A percentile compares a stretch with the other conserved stretches of the same genome.
Evolutionary conservation across 108 stramenopile species (phyloP).

Genomic region (Skeletonema marinoi): DNA sequence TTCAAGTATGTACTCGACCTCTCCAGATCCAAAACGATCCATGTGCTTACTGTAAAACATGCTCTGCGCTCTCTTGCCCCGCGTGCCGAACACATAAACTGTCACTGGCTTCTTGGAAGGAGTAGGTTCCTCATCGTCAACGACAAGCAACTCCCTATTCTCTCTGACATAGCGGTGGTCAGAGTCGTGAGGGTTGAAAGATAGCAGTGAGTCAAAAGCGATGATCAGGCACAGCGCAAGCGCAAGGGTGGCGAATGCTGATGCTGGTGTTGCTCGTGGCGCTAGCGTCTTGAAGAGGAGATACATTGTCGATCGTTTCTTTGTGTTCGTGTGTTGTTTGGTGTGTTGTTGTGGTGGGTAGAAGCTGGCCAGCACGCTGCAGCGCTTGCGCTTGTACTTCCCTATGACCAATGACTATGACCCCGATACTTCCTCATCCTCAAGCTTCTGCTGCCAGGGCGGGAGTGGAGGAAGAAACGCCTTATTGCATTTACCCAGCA

Average conservation of each 20-base stretch:
- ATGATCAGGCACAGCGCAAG: not conserved
- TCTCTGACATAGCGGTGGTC: not conserved
- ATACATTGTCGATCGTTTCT: too few species aligned
- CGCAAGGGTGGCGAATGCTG: not conserved
- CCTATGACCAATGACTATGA: too few species aligned
- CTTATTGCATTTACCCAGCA: too few species aligned
- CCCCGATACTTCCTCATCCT: too few species aligned
- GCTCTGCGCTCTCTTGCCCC: not conserved
- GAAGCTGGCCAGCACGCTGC: too few species aligned
- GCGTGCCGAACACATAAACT: not conserved
- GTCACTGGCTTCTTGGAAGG: not conserved
- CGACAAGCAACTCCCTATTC: not conserved
- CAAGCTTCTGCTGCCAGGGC: too few species aligned
- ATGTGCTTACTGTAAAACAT: not conserved
- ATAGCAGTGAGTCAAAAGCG: not conserved
- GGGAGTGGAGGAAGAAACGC: too few species aligned
- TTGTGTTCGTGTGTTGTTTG: too few species aligned
- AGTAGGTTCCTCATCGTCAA: not conserved
- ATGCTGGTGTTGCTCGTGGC: too few species aligned
- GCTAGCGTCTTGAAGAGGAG: too few species aligned
- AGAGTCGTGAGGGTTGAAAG: not conserved
- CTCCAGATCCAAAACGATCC: conserved; percentile 7
- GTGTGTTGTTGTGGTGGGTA: too few species aligned
- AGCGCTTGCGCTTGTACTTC: too few species aligned
- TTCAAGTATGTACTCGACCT: not conserved